Conservation (phyloP, 1,139 yeast genomes). For the Sugiyamaella grinbergsii region DNA sequence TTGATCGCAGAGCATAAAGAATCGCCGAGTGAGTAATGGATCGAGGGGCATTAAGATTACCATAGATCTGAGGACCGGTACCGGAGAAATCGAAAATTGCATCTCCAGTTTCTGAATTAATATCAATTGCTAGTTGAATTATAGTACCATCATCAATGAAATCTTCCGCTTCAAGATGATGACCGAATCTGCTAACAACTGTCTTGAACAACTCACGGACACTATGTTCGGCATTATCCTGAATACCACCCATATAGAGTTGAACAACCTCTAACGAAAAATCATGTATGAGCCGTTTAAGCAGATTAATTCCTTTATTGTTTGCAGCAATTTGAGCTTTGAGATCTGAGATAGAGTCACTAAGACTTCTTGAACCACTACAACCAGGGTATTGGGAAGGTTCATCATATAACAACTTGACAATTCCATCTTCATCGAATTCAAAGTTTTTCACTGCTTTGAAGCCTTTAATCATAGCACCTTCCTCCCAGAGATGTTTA, state of each 20-base stretch:
- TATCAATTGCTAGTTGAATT: slow-evolving; percentile 50
- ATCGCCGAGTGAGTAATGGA: slow-evolving; percentile 84
- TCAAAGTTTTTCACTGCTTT: slow-evolving; percentile 57
- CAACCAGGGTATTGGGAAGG: slow-evolving; percentile 60
- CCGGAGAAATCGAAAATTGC: slow-evolving; percentile 62
- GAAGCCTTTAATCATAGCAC: slow-evolving; percentile 60
- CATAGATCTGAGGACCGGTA: slow-evolving; percentile 61
- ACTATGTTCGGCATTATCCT: slow-evolving; percentile 59
- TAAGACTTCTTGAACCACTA: slow-evolving; percentile 60
- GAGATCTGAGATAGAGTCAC: slow-evolving; percentile 62
- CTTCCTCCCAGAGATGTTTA: slow-evolving; percentile 62
- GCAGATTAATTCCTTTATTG: slow-evolving; percentile 59
- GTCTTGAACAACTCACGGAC: slow-evolving; percentile 51
- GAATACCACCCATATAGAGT: slow-evolving; percentile 62
- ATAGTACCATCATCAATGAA: slow-evolving; percentile 65
- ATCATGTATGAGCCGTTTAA: slow-evolving; percentile 53
- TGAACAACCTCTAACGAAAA: slow-evolving; percentile 55
- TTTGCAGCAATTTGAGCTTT: slow-evolving; percentile 72
- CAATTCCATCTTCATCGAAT: slow-evolving; percentile 56
- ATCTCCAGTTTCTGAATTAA: slow-evolving; percentile 50
- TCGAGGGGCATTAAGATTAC: slow-evolving; percentile 64
- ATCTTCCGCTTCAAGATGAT: slow-evolving; percentile 51
- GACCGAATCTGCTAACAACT: slow-evolving; percentile 42
- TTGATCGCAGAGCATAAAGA: slow-evolving; percentile 71
- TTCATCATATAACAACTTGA: slow-evolving; percentile 50